Evolutionary conservation across 2,329 filamentous ascomycete species (phyloP).

Genomic region (Fusarium torulosum): DNA sequence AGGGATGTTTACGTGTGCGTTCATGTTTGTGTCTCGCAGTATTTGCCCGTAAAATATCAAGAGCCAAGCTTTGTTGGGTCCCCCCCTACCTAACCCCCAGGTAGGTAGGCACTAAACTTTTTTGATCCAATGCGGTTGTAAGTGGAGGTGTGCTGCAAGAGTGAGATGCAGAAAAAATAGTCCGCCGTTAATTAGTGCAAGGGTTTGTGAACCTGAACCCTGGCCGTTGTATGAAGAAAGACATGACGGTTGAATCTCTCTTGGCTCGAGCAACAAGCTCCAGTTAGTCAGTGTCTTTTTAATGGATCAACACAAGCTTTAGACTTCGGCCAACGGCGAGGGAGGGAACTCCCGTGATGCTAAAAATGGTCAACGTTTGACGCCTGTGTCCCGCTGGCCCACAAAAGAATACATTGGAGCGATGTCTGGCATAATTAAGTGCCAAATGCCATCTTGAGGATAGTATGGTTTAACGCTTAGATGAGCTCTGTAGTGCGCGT

Average conservation of each 20-base stretch:
- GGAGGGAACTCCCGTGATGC: constrained; percentile 38
- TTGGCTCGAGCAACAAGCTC: constrained; percentile 1
- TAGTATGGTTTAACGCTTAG: constrained; percentile 2
- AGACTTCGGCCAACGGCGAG: constrained; percentile 15
- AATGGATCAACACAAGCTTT: constrained; percentile 9
- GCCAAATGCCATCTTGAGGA: not conserved
- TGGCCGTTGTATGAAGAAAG: constrained; percentile 1
- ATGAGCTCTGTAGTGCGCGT: constrained; percentile 1
- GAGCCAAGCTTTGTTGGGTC: constrained; percentile 25
- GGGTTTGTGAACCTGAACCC: constrained; percentile 17
- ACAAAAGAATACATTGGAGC: constrained; percentile 5
- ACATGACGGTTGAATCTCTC: not conserved
- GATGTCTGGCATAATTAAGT: not conserved
- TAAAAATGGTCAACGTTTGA: constrained; percentile 22
- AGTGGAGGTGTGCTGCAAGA: constrained; percentile 36
- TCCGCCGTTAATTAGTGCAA: constrained; percentile 6
- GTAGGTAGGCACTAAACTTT: constrained; percentile 1
- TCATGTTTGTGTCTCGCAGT: not conserved
- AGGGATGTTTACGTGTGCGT: not conserved
- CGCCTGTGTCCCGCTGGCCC: constrained; percentile 13
- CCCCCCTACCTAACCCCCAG: not conserved
- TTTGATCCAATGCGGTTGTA: constrained; percentile 21
- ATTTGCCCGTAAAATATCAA: constrained; percentile 3
- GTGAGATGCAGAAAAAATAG: constrained; percentile 41
- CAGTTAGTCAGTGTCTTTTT: not conserved